These are phyloP conservation scores for Terfezia boudieri DNA, from an alignment of 495 filamentous ascomycete genomes.

Conservation along the genomic window DNA sequence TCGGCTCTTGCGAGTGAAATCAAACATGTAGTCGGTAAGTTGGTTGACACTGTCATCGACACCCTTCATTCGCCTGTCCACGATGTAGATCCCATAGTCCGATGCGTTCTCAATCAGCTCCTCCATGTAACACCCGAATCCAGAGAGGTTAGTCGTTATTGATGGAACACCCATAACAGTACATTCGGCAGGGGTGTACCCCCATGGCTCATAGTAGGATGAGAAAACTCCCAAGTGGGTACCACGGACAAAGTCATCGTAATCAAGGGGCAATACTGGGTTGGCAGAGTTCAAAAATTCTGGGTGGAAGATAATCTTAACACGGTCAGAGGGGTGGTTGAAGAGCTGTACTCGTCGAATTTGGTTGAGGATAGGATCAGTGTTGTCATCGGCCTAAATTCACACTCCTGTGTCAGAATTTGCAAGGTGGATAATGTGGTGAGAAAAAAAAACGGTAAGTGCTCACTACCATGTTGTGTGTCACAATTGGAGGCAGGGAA, in stretches of 20 bases:
- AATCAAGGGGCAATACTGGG: conserved; percentile 84
- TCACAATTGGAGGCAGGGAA: conserved; percentile 78
- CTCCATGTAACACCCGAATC: conserved; percentile 99
- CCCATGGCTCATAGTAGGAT: conserved; percentile 98
- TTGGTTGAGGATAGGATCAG: conserved; percentile 91
- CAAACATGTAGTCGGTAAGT: conserved; percentile 76
- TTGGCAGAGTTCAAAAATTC: conserved; percentile 93
- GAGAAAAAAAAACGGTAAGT: not conserved
- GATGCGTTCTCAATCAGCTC: conserved; percentile 93
- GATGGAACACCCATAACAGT: conserved; percentile 98
- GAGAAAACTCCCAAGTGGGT: conserved; percentile 89
- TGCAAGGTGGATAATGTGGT: not conserved
- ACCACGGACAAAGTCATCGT: conserved; percentile 95
- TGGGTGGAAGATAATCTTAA: conserved; percentile 95
- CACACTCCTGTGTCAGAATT: not conserved
- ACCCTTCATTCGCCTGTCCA: conserved; percentile 85
- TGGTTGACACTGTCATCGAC: conserved; percentile 96
- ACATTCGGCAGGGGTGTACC: conserved; percentile 94
- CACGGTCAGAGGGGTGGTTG: conserved; percentile 81
- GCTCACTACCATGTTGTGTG: conserved; percentile 67
- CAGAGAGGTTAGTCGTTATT: conserved; percentile 94
- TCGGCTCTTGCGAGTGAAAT: conserved; percentile 83
- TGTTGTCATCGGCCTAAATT: conserved; percentile 45
- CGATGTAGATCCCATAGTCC: conserved; percentile 97
- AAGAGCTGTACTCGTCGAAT: conserved; percentile 90